Percentiles rank a stretch among this genome's conserved stretches.
Conservation (phyloP, 345 rosid genomes). For the Corchorus capsularis region DNA sequence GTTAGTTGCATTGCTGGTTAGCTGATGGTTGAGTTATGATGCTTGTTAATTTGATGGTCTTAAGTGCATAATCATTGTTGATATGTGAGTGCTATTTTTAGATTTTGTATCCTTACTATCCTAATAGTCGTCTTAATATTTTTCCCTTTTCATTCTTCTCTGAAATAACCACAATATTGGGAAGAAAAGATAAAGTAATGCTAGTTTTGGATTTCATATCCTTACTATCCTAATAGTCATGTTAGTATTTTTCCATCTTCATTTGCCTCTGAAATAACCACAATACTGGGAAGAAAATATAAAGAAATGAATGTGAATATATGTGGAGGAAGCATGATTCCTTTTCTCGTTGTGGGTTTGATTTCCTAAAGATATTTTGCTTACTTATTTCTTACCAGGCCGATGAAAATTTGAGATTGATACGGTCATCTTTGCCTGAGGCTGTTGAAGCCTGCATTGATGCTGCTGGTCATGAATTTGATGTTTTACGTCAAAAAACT, state of each 20-base stretch:
- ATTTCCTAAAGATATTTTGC: not conserved
- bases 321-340: not conserved
- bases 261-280: not conserved
- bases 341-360: conserved; percentile 7
- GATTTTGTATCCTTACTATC: not conserved
- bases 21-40: not conserved
- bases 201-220: not conserved
- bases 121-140: not conserved
- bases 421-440: conserved; percentile 79
- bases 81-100: not conserved
- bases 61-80: not conserved
- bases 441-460: conserved; percentile 96
- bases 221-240: not conserved
- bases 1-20: not conserved
- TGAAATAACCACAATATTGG: not conserved
- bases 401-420: conserved; percentile 93
- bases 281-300: not conserved
- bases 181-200: not conserved
- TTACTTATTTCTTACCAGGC: conserved; percentile 57
- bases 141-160: not conserved
- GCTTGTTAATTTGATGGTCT: not conserved
- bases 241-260: not conserved
- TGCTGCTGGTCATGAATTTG: conserved; percentile 95
- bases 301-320: not conserved
- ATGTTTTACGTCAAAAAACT: conserved; percentile 74